Evolutionary conservation across 768 basidiomycete genomes (phyloP), one percentile per base, ranked within the genome.

Genomic region (Russula sp.): DNA sequence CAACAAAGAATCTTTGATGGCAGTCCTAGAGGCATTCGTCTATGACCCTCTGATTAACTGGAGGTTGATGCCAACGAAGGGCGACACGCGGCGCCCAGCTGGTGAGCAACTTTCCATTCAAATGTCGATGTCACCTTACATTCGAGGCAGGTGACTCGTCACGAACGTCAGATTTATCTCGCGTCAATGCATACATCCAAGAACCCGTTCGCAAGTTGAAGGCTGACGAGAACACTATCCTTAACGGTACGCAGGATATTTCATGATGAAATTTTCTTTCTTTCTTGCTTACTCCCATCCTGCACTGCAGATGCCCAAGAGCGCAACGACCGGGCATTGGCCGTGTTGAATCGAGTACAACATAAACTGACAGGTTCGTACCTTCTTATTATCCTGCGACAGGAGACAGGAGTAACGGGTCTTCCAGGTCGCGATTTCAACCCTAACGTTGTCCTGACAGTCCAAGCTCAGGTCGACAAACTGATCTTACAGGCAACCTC

Each of bases 1-100:
- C 63, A 98, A 99, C 78, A 94, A 94, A 76, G 97, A 99, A 74
- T 97, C 94, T n/a, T 79, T 99, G 64, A 94, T 98, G 92, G 97
- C 97, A 6, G 96, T 99, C 22, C 80, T 99, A 32, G 97, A 99
- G 74, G 96, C 97, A 8, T 98, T 99, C 73, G 95, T 98, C 10
- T 98, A 98, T 71, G 97, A 99, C 72, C 97, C 97, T 14, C 78
- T 99, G 62, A 95, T 98, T 79, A 96, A 94, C 71, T 99, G 95
- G 94, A 85, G 94, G 70, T 79, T 97, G 67, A 89, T 92, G 81
- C 90, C 91, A 71, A 84, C 89, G 6, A 92, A 94, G 58, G 85
- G 84, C 44, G 90, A 92, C 62, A 79, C 79, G 26, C 81, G 86
- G 62, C 83, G 86, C 57, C 80, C 83, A 34, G 88, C 91, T 74